Conservation (phyloP, 2,329 filamentous ascomycete species). For the Huntiella moniliformis region DNA sequence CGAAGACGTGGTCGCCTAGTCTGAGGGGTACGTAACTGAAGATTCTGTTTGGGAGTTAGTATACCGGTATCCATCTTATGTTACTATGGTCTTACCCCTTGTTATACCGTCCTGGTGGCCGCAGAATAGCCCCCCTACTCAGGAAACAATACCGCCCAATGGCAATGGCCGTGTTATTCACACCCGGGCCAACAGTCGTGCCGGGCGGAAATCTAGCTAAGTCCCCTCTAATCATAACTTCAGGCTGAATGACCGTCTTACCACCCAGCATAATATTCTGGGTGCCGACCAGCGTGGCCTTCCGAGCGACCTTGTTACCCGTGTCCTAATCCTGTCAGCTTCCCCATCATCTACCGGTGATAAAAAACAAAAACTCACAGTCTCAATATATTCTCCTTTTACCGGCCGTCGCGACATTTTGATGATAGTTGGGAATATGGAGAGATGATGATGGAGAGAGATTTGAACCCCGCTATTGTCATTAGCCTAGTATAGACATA, state of each 20-base stretch:
- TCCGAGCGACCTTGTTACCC: constrained; percentile 93
- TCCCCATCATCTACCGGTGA: not conserved
- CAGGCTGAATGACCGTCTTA: constrained; percentile 87
- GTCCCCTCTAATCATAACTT: constrained; percentile 86
- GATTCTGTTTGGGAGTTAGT: constrained; percentile 19
- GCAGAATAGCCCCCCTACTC: constrained; percentile 55
- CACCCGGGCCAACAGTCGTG: constrained; percentile 20
- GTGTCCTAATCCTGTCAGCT: constrained; percentile 47
- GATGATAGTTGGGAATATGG: not conserved
- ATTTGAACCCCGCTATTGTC: no score
- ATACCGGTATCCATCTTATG: not conserved
- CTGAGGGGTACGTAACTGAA: constrained; percentile 78
- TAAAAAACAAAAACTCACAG: constrained; percentile 33
- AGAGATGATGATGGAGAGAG: no score
- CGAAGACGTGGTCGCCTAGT: constrained; percentile 85
- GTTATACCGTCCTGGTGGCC: constrained; percentile 67
- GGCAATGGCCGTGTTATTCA: constrained; percentile 50
- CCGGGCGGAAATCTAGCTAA: constrained; percentile 42
- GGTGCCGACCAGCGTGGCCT: constrained; percentile 78
- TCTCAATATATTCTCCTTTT: constrained; percentile 94
- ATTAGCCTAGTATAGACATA: no score
- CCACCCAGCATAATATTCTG: constrained; percentile 96
- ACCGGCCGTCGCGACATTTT: constrained; percentile 51
- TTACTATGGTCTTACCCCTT: constrained; percentile 34
- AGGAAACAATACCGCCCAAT: constrained; percentile 89